Evolutionary conservation across 306 rosid species (phyloP), one percentile per base, ranked within the genome.

Genomic region (Benincasa hispida): DNA sequence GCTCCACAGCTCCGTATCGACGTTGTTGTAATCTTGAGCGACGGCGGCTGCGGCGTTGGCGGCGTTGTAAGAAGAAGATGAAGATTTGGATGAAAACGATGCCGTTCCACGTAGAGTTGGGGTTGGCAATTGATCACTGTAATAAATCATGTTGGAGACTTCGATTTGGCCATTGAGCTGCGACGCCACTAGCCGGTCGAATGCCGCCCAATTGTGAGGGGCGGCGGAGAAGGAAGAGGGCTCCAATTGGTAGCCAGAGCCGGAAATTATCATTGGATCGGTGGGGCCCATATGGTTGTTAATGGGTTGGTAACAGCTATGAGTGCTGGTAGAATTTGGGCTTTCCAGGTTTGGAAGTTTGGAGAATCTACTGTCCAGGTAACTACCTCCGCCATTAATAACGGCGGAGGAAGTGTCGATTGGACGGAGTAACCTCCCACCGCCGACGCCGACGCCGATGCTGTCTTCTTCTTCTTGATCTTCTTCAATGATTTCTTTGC

Each of bases 181-280:
- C 10, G 91, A 91, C 2, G 97, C 98, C 6, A 91, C 94, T 1
- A 94, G 84, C n/a, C 92, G 85, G 78, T 94, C 98, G 28, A 94
- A 79, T 1, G 91, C 85, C 14, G 83, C 89, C 98, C 98, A 94
- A 82, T 80, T 86, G 59, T 92, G 74, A 53, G 91, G 84, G 2
- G 39, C n/a, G 10, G 63, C 2, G 4, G 75, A 24, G 77, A 79
- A 28, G 25, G 80, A 67, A 48, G 82, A 58, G 10, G 82, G 76
- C 2, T 68, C 74, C 21, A 42, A 5, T 22, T 42, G 74, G 34
- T 21, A 68, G 34, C 53, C 55, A 0, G 55, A 68, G 34, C 53
- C 55, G 0, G 55, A 42, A 68, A 68, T 13, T 8, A 60, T 18
- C 42, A 75, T 81, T 10, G 81, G 87, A 74, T 86, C 60, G 22